Percentiles rank a stretch among this genome's conserved stretches.
Evolutionary conservation across 352 stramenopile genomes (phyloP).

Genomic region (Pythium diclinum): DNA sequence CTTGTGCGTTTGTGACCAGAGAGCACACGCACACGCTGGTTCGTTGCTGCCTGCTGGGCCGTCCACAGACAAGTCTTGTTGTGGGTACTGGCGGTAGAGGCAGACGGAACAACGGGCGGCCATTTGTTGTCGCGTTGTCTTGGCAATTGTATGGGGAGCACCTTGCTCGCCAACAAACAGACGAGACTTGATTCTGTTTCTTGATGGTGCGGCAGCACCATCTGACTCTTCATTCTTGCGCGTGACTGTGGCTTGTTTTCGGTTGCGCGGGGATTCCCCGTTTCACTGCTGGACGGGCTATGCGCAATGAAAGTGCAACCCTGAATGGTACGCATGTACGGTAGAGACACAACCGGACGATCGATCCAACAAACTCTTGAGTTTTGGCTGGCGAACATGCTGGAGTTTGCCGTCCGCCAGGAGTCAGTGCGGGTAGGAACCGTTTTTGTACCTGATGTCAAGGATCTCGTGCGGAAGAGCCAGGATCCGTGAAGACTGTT

Average conservation of each 20-base stretch:
- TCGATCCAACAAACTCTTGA: neutral
- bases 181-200: slow-evolving; percentile 6
- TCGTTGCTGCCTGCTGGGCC: slow-evolving; percentile 1
- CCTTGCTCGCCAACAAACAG: neutral
- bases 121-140: neutral
- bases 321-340: neutral
- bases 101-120: neutral
- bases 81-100: neutral
- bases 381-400: neutral
- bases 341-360: slow-evolving; percentile 2
- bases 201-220: neutral
- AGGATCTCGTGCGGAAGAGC: slow-evolving; percentile 3
- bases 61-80: neutral
- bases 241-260: neutral
- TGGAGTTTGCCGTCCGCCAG: neutral
- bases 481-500: neutral
- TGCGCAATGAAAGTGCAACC: neutral
- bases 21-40: slow-evolving; percentile 4
- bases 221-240: neutral
- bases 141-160: neutral
- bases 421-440: neutral
- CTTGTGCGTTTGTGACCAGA: neutral
- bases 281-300: neutral
- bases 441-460: neutral
- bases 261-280: neutral